These are phyloP conservation scores for Calonectria ilicicola DNA, from an alignment of 2,329 filamentous ascomycete species.

Conservation along the genomic window DNA sequence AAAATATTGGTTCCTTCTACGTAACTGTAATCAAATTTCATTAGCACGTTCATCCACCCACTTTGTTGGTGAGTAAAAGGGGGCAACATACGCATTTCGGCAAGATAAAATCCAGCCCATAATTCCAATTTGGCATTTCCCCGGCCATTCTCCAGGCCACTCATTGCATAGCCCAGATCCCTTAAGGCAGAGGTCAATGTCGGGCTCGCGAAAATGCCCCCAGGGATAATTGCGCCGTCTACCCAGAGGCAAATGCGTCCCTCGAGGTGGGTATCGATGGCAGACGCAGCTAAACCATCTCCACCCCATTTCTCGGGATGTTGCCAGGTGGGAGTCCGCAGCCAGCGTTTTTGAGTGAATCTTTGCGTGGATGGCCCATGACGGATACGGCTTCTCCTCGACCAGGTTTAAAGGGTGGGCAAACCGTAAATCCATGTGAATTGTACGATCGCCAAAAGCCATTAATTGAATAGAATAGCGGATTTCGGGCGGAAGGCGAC, in stretches of 20 bases:
- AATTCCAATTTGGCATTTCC: conserved; percentile 39
- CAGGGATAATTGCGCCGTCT: conserved; percentile 26
- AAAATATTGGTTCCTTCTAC: conserved; percentile 43
- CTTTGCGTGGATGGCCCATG: conserved; percentile 16
- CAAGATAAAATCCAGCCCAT: conserved; percentile 47
- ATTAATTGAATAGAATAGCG: conserved; percentile 9
- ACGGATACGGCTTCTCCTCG: conserved; percentile 4
- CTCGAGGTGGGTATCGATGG: conserved; percentile 32
- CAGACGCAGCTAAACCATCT: conserved; percentile 44
- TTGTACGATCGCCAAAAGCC: conserved; percentile 23
- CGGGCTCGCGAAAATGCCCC: conserved; percentile 27
- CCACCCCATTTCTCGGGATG: conserved; percentile 29
- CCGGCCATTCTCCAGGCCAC: conserved; percentile 30
- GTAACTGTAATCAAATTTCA: conserved; percentile 30
- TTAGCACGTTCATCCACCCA: not conserved
- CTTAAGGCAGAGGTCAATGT: conserved; percentile 25
- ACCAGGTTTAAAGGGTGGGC: conserved; percentile 30
- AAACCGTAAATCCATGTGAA: conserved; percentile 39
- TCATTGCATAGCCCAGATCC: conserved; percentile 25
- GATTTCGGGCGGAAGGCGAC: conserved; percentile 21
- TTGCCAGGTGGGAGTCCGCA: conserved; percentile 14
- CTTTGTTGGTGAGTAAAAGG: not conserved
- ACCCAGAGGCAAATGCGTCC: conserved; percentile 21
- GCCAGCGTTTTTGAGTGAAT: conserved; percentile 16
- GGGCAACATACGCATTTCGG: conserved; percentile 38